These are phyloP conservation scores for Ceratobasidium papillatum DNA, from an alignment of 1,284 basidiomycete genomes.

Conservation along the genomic window DNA sequence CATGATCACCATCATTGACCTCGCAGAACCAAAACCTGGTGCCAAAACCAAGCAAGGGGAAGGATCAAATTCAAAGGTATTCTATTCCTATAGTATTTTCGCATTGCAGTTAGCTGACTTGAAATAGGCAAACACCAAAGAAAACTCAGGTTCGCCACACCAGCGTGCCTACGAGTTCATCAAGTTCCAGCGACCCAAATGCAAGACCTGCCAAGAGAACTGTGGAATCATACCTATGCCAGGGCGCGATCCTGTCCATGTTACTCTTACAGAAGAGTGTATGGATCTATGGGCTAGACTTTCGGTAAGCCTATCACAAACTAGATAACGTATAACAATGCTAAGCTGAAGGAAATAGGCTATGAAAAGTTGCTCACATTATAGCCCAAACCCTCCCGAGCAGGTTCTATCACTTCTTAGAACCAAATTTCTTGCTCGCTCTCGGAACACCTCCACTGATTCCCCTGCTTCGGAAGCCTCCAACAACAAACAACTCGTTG, in stretches of 20 bases:
- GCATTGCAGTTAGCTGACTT: not conserved
- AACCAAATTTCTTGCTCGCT: not conserved
- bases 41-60: not conserved
- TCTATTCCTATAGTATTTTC: not conserved
- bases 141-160: not conserved
- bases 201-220: not conserved
- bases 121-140: not conserved
- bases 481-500: not conserved
- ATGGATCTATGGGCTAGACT: conserved; percentile 5
- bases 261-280: not conserved
- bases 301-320: not conserved
- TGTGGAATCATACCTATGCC: not conserved
- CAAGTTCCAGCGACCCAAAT: not conserved
- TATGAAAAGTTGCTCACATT: not conserved
- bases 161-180: not conserved
- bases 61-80: not conserved
- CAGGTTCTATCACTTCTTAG: not conserved
- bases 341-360: not conserved
- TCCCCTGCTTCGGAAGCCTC: not conserved
- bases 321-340: not conserved
- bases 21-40: not conserved
- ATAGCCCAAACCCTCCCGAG: conserved; percentile 2
- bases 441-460: not conserved
- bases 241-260: not conserved
- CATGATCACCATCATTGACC: not conserved